phyloP scores from a whole-genome alignment of 2,329 filamentous ascomycete genomes.

The Westerdykella sp. region DNA sequence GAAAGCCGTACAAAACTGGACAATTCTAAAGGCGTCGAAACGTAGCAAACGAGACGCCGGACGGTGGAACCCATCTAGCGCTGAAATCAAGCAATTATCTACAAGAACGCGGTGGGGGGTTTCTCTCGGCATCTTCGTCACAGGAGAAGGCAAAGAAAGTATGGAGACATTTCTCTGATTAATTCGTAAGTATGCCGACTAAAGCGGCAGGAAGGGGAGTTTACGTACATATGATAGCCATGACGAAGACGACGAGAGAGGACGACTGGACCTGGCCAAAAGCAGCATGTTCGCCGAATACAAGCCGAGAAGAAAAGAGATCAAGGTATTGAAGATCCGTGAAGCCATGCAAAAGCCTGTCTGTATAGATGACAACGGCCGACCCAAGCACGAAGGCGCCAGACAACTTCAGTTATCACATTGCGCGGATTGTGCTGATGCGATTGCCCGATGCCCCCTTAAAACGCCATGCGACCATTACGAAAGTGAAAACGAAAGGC shows the following conservation, averaged over 20 bases:
- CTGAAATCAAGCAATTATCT: slow-evolving; percentile 16
- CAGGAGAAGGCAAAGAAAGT: slow-evolving; percentile 23
- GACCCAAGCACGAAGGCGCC: slow-evolving; percentile 33
- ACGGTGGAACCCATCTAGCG: too few relatives aligned
- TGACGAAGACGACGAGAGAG: slow-evolving; percentile 43
- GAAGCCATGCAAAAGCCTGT: slow-evolving; percentile 28
- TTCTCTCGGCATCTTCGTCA: slow-evolving; percentile 39
- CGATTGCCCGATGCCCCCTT: slow-evolving; percentile 29
- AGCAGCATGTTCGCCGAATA: slow-evolving; percentile 29
- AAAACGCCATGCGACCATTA: slow-evolving; percentile 36
- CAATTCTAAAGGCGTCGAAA: neutral
- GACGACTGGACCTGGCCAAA: slow-evolving; percentile 29
- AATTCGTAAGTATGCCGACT: slow-evolving; percentile 38
- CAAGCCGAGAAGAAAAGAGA: slow-evolving; percentile 24
- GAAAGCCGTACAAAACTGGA: neutral
- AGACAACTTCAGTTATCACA: slow-evolving; percentile 28
- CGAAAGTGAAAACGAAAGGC: slow-evolving; percentile 11
- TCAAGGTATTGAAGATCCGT: slow-evolving; percentile 30
- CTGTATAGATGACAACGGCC: slow-evolving; percentile 18
- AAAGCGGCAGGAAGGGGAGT: slow-evolving; percentile 36
- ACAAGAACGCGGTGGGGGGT: slow-evolving; percentile 23
- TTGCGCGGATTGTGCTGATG: slow-evolving; percentile 33
- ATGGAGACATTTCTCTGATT: slow-evolving; percentile 36
- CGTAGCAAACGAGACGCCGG: neutral
- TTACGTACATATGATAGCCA: slow-evolving; percentile 42